These are phyloP conservation scores for Cladophialophora immunda DNA, from an alignment of 2,329 filamentous ascomycete species.

Conservation along the genomic window DNA sequence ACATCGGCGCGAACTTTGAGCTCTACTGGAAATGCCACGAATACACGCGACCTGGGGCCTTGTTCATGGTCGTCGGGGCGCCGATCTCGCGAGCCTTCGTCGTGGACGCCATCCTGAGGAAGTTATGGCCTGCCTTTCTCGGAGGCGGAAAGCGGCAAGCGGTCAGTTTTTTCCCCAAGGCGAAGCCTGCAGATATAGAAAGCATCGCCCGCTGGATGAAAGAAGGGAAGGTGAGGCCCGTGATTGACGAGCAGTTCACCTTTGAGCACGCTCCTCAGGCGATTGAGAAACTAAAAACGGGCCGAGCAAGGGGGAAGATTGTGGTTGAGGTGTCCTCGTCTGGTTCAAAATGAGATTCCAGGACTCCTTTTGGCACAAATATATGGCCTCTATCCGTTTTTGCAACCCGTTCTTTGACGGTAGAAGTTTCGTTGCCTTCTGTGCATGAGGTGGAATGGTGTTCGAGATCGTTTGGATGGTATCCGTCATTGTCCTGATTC, in stretches of 20 bases:
- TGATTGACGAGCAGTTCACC: slow-evolving; percentile 64
- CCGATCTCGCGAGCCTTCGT: slow-evolving; percentile 10
- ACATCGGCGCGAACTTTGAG: slow-evolving; percentile 59
- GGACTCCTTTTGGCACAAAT: no score
- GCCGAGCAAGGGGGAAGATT: slow-evolving; percentile 67
- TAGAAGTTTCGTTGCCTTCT: no score
- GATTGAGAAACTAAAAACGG: slow-evolving; percentile 65
- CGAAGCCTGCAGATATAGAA: slow-evolving; percentile 55
- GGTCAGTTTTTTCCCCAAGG: slow-evolving; percentile 47
- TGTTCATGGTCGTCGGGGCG: slow-evolving; percentile 59
- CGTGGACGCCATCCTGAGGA: slow-evolving; percentile 45
- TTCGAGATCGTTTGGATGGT: no score
- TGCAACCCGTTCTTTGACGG: no score
- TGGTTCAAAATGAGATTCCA: neutral
- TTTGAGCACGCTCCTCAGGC: slow-evolving; percentile 67
- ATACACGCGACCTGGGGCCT: slow-evolving; percentile 60
- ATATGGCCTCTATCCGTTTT: no score
- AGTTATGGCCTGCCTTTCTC: slow-evolving; percentile 56
- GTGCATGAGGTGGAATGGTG: no score
- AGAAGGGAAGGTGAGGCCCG: slow-evolving; percentile 65
- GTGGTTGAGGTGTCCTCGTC: slow-evolving; percentile 51
- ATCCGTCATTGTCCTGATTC: no score
- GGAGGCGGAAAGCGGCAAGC: slow-evolving; percentile 58
- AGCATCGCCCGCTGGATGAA: slow-evolving; percentile 64
- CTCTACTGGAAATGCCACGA: slow-evolving; percentile 63